These are phyloP conservation scores for Cladosporium colombiae DNA, from an alignment of 2,329 filamentous ascomycete species.

Conservation along the genomic window DNA sequence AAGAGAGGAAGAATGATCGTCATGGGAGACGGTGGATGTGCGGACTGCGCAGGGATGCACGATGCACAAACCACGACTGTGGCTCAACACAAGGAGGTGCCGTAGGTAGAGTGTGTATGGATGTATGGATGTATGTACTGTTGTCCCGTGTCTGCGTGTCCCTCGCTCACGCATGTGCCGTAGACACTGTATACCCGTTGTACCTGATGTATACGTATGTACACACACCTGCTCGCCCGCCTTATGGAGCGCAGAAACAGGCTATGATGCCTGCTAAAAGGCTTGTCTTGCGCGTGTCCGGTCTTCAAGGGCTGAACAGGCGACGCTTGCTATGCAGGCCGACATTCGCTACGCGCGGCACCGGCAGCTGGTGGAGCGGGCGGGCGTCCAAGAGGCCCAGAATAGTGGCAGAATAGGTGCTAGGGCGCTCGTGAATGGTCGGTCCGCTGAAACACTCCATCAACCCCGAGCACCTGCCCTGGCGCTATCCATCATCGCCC, in stretches of 20 bases:
- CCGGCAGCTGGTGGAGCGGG: constrained; percentile 9
- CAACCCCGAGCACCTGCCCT: constrained; percentile 9
- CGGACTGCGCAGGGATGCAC: background rate
- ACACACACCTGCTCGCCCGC: background rate
- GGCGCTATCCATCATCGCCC: constrained; percentile 9
- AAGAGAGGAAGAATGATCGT: background rate
- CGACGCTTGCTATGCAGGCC: background rate
- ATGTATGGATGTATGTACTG: too few relatives aligned
- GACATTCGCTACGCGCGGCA: constrained; percentile 9
- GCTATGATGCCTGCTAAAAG: constrained; percentile 10
- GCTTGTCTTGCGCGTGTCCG: constrained; percentile 10
- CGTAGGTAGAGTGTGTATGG: too few relatives aligned
- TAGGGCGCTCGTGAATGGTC: constrained; percentile 1
- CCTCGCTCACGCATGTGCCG: too few relatives aligned
- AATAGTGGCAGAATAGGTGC: constrained; percentile 7
- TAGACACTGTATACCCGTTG: background rate
- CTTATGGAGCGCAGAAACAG: background rate
- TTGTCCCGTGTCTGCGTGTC: background rate
- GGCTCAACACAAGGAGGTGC: background rate
- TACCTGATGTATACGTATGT: background rate
- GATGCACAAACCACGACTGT: background rate
- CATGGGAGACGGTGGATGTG: background rate
- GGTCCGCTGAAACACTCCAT: constrained; percentile 7
- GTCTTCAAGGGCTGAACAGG: constrained; percentile 12
- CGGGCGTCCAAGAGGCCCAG: background rate